Evolutionary conservation across 768 basidiomycete species (phyloP), one percentile per base, ranked within the genome.

Genomic region (Tylopilus vinaceipallidus): DNA sequence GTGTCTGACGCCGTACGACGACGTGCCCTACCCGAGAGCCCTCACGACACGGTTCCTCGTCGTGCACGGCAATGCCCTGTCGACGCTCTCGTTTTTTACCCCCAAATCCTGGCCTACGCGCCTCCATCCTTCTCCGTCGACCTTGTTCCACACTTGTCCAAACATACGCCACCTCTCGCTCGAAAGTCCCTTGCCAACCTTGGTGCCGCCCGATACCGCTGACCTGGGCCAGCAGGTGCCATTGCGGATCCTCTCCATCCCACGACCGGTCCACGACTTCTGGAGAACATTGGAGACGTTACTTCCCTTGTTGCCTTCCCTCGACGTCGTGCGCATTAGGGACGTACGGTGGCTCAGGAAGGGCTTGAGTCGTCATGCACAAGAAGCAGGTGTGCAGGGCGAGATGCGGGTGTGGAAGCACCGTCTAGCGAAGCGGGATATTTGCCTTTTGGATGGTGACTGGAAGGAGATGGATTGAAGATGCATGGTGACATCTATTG

Each of bases 381-480:
- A 80, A 55, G 81, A 78, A 54, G 79, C 89, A 7, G 90, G 90
- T 8, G 78, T 89, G 13, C 89, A 91, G 67, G 90, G 88, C 36
- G 86, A 89, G 63, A 84, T 92, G 81, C 71, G 74, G 54, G 78
- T 82, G 49, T 92, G 90, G 90, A 75, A 75, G 52, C 75, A 78
- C 40, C 76, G 84, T 45, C 71, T 92, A 27, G 71, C 70, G 11
- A 73, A 81, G 47, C 72, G 78, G 58, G 73, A 79, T 1, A 76
- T 92, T 40, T 73, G 75, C 19, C 67, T 92, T 24, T 70, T 91
- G 45, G 90, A 92, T 59, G 75, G 78, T 14, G 82, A 88, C 49
- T 91, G 90, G 87, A 82, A 75, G 52, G 76, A 78, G 51, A 68
- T 69, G 48, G 53, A 50, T 13, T 64, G 42, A 56, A 47, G n/a